Evolutionary conservation across 106 monocot genomes (phyloP), one percentile per base, ranked within the genome.

Genomic region (Alisma plantagoaquatica): DNA sequence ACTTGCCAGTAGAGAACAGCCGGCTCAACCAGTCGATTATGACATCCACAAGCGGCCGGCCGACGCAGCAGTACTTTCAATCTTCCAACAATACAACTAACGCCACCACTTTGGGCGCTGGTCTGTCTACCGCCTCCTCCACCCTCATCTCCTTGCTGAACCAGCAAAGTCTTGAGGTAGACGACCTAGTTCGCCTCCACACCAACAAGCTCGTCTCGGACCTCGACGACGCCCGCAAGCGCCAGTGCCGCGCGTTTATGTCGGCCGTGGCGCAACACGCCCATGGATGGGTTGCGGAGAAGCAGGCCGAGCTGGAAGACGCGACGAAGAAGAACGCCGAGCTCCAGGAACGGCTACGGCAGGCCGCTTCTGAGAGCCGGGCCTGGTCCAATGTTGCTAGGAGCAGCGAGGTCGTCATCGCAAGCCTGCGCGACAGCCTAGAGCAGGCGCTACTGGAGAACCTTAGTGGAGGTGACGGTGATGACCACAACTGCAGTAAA

Each of bases 81-180:
- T 10, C 10, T 60, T 19, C 57, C 11, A 27, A 29, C 12, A n/a
- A n/a, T n/a, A n/a, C n/a, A n/a, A n/a, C n/a, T n/a, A n/a, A n/a
- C n/a, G n/a, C n/a, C n/a, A n/a, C n/a, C n/a, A n/a, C n/a, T n/a
- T n/a, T n/a, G n/a, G n/a, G n/a, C n/a, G n/a, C n/a, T n/a, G n/a
- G n/a, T n/a, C n/a, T n/a, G n/a, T n/a, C n/a, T n/a, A n/a, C n/a
- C n/a, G n/a, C n/a, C n/a, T n/a, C n/a, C n/a, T n/a, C n/a, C n/a
- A n/a, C n/a, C n/a, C n/a, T n/a, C n/a, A n/a, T n/a, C n/a, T n/a
- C n/a, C n/a, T n/a, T n/a, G n/a, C 2, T 70, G 10, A 38, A 68
- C 10, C 68, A 64, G 43, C 75, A 70, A 31, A 54, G 47, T 29
- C 10, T 60, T 33, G 75, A 81, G 26, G 23, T 75, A 46, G 59